A percentile compares a stretch with the other conserved stretches of the same genome.
Conservation (phyloP, 1,284 basidiomycete genomes). For the Filobasidium uniguttulatum region DNA sequence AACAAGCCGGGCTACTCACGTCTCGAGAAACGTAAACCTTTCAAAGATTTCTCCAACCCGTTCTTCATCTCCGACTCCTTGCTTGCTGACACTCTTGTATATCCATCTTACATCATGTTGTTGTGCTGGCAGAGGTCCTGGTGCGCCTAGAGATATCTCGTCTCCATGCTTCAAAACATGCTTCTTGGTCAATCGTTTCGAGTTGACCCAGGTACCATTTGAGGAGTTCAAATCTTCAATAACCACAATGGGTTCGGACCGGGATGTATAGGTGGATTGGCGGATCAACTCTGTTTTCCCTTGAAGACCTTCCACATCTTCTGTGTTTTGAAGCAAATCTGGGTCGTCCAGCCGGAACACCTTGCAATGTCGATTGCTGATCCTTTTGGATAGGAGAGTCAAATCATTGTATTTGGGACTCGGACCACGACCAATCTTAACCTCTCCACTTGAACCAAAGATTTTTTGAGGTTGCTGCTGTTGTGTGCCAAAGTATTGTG, state of each 20-base stretch:
- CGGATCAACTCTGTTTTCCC: no score
- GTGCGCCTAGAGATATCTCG: conserved; percentile 64
- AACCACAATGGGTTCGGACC: conserved; percentile 45
- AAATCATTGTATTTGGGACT: conserved; percentile 25
- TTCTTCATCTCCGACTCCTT: conserved; percentile 25
- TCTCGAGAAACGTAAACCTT: conserved; percentile 29
- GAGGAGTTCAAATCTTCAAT: conserved; percentile 56
- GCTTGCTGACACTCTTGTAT: conserved; percentile 29
- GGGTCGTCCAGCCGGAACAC: conserved; percentile 25
- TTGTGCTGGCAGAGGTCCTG: conserved; percentile 27
- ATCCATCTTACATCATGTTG: conserved; percentile 42
- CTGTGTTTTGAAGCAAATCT: no score
- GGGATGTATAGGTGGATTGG: conserved; percentile 19
- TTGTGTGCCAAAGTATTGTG: background rate
- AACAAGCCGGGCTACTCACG: no score
- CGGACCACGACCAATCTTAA: conserved; percentile 32
- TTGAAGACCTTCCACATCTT: no score
- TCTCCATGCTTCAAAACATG: conserved; percentile 59
- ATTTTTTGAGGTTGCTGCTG: background rate
- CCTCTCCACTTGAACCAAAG: conserved; percentile 9
- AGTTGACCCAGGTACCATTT: conserved; percentile 77
- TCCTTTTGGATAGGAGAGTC: conserved; percentile 27
- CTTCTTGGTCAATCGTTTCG: conserved; percentile 47
- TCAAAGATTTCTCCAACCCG: conserved; percentile 33
- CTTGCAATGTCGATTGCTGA: conserved; percentile 32